A percentile compares a stretch with the other conserved stretches of the same genome.
phyloP scores from a whole-genome alignment of 495 filamentous ascomycete genomes.

The Penicillium cataractarum region DNA sequence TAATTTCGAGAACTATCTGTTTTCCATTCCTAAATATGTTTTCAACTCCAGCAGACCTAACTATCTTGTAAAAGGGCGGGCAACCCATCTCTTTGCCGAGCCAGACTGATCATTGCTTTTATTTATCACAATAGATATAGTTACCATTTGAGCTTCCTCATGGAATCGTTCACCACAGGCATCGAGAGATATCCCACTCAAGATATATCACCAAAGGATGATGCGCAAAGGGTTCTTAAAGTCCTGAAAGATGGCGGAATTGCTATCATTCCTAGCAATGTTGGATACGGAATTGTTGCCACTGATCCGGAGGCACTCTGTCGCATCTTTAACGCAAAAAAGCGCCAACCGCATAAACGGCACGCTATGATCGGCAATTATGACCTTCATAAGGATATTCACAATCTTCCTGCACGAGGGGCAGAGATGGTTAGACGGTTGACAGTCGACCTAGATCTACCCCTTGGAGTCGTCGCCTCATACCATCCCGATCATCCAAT shows the following conservation, averaged over 20 bases:
- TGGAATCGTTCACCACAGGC: not conserved
- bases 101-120: not conserved
- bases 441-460: conserved; percentile 26
- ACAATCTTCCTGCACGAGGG: conserved; percentile 15
- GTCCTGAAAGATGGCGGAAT: conserved; percentile 27
- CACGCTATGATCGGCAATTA: conserved; percentile 34
- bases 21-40: not conserved
- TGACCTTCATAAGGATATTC: conserved; percentile 23
- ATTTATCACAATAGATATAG: not conserved
- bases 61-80: too few relatives aligned
- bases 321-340: conserved; percentile 24
- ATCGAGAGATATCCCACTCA: not conserved
- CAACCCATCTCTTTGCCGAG: not conserved
- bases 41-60: not conserved
- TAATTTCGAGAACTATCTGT: not conserved
- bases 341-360: conserved; percentile 25
- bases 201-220: conserved; percentile 1
- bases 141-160: not conserved
- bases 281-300: conserved; percentile 32
- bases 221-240: conserved; percentile 29
- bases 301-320: conserved; percentile 18
- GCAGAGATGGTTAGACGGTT: conserved; percentile 23
- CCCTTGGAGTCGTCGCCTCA: conserved; percentile 30
- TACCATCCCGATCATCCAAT: conserved; percentile 25
- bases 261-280: conserved; percentile 29